Percentiles rank a stretch among this genome's conserved stretches.
Evolutionary conservation across 2,329 filamentous ascomycete genomes (phyloP).

Genomic region (Diaporthe caulivora): DNA sequence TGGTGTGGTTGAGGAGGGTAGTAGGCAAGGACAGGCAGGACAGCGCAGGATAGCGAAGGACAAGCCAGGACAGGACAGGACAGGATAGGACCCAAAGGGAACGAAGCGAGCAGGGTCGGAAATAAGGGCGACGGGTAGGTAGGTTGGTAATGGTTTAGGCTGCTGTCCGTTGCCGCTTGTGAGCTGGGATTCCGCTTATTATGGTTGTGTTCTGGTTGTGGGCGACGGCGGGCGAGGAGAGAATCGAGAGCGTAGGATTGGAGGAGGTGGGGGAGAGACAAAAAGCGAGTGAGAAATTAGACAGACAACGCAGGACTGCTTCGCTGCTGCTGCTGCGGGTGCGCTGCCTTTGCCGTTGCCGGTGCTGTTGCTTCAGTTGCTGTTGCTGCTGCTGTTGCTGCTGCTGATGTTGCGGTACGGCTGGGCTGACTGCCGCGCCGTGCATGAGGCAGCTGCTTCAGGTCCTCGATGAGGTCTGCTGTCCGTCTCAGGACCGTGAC

Average conservation of each 20-base stretch:
- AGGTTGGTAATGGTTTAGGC: background rate
- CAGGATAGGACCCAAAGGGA: conserved; percentile 27
- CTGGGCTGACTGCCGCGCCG: conserved; percentile 29
- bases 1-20: background rate
- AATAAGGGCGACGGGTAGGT: background rate
- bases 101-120: conserved; percentile 12
- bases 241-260: conserved; percentile 21
- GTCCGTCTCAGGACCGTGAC: conserved; percentile 26
- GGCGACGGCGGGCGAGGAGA: conserved; percentile 13
- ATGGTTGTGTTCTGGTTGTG: background rate
- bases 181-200: background rate
- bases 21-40: conserved; percentile 28
- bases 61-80: background rate
- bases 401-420: conserved; percentile 15
- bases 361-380: background rate
- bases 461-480: conserved; percentile 18
- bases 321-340: conserved; percentile 10
- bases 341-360: conserved; percentile 12
- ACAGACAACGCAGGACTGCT: conserved; percentile 30
- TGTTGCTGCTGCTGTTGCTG: background rate
- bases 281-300: conserved; percentile 39
- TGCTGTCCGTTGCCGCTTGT: conserved; percentile 9
- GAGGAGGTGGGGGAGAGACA: conserved; percentile 15
- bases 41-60: too few species aligned
- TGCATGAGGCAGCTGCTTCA: conserved; percentile 34